Conservation (phyloP, 2,329 filamentous ascomycete genomes). For the Capronia americana region DNA sequence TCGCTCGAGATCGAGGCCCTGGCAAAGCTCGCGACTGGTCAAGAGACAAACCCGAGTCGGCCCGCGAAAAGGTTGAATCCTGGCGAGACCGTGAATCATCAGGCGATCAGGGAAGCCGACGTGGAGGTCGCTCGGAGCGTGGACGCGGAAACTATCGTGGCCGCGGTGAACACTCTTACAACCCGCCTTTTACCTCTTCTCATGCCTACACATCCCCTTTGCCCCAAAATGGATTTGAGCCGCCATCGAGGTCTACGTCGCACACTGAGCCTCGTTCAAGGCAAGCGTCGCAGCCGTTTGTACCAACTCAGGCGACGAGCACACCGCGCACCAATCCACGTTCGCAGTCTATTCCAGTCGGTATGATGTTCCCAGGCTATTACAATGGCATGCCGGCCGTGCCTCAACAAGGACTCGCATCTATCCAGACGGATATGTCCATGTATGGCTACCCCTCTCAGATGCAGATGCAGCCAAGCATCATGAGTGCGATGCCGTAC, state of each 20-base stretch:
- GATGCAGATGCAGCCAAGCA: slow-evolving; percentile 51
- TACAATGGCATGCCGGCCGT: slow-evolving; percentile 45
- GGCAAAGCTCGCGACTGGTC: slow-evolving; percentile 40
- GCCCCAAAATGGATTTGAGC: slow-evolving; percentile 49
- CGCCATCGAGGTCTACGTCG: slow-evolving; percentile 48
- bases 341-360: slow-evolving; percentile 66
- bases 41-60: slow-evolving; percentile 42
- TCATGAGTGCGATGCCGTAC: slow-evolving; percentile 65
- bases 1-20: slow-evolving; percentile 29
- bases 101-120: slow-evolving; percentile 46
- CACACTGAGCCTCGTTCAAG: slow-evolving; percentile 51
- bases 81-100: slow-evolving; percentile 47
- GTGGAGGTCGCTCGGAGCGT: slow-evolving; percentile 48
- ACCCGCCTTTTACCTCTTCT: slow-evolving; percentile 40
- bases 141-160: slow-evolving; percentile 50
- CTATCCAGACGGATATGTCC: slow-evolving; percentile 41
- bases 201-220: slow-evolving; percentile 50
- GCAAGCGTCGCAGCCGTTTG: slow-evolving; percentile 43
- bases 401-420: slow-evolving; percentile 32
- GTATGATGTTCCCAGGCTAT: slow-evolving; percentile 35
- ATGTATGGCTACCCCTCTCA: slow-evolving; percentile 58
- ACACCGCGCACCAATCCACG: slow-evolving; percentile 53
- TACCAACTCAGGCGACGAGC: slow-evolving; percentile 26
- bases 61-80: slow-evolving; percentile 40
- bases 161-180: slow-evolving; percentile 49